Base-by-base conservation (phyloP, 352 stramenopile genomes). In the Phytophthora boehmeriae region DNA sequence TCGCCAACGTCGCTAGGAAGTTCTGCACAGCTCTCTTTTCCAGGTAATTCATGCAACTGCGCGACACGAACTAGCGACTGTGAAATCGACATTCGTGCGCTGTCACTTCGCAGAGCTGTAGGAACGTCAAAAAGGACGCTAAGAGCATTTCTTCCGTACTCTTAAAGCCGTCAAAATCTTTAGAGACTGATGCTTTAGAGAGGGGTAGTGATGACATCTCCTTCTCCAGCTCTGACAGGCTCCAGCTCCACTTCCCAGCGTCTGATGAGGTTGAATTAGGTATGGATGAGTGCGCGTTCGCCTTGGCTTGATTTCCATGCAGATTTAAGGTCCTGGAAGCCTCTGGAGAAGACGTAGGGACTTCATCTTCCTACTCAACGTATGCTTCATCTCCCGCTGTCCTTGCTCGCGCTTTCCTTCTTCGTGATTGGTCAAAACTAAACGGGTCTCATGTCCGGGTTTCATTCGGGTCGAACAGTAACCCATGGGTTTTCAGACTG, bases 331-430 rank as follows among this genome's bases (percentile, higher is more conserved):
- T 6, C 2, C 5, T 9, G 32, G 27, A 1, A 6, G 9, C 8
- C 13, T 34, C 27, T 36, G 43, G 0, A 8, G 38, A 23, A 19
- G 25, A 14, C 32, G 42, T 19, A 8, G 42, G 14, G 22, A 19
- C 14, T 35, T 71, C 61, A 28, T 77, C 72, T 65, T 83, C 76
- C 78, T 76, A 88, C 44, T 85, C 78, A 25, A 83, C 76, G 75
- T 75, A 88, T 43, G 55, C 66, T 22, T 75, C 64, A 0, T 57
- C 53, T 19, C 68, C 45, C 0, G 35, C 32, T 2, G 49, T 64
- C 66, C 70, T 73, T 51, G 32, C 57, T 32, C 10, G 14, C 4
- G 14, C 4, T 3, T 39, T 13, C 10, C 3, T 16, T 17, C 2
- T 3, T 39, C 8, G 9, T n/a, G 14, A 39, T 17, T 39, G 14